Evolutionary conservation across 164 flowering plant genomes (phyloP), one percentile per base, ranked within the genome.

Genomic region (Cinnamomum micranthum): DNA sequence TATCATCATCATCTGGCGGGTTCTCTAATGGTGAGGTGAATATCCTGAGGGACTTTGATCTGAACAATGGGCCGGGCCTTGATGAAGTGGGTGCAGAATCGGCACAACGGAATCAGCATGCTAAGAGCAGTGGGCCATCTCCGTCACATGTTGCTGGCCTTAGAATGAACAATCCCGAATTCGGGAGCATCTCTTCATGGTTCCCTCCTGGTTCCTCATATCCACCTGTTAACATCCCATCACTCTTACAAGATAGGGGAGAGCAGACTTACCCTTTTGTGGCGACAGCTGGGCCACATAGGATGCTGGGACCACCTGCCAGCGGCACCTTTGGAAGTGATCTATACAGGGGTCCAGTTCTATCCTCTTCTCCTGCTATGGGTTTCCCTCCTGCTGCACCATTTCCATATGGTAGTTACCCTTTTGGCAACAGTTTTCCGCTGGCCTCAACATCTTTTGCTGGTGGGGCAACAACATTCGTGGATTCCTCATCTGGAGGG

Each of bases 11-110:
- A 65, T 80, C 88, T 6, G 68, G 80, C 71, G 84, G 80, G 47
- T 63, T 80, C 31, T 73, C 88, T 25, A 84, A 80, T 81, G 84
- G 87, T 69, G 92, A 83, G 74, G 79, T 72, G n/a, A 85, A 81
- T 75, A 82, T 63, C 51, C 64, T 74, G 55, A 85, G 96, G 81
- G 86, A 90, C 77, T 93, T 95, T 75, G 98, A 93, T 86, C 83
- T 93, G 83, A 95, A 95, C 75, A 80, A 90, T 86, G 98, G 97
- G 1, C 97, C 98, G 22, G 79, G 73, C 22, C 74, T 80, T 82
- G 97, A 92, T 80, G 97, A 91, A 67, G 75, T 73, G 47, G 70
- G 80, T 59, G 67, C 78, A 50, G 97, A 89, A 71, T 72, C 84
- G 67, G 70, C 83, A 20, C 50, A 78, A 4, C 81, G 72, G 27